Percentiles rank a stretch among this genome's conserved stretches.
Conservation (phyloP, 169 alveolate genomes). For the Plasmodium inui region DNA sequence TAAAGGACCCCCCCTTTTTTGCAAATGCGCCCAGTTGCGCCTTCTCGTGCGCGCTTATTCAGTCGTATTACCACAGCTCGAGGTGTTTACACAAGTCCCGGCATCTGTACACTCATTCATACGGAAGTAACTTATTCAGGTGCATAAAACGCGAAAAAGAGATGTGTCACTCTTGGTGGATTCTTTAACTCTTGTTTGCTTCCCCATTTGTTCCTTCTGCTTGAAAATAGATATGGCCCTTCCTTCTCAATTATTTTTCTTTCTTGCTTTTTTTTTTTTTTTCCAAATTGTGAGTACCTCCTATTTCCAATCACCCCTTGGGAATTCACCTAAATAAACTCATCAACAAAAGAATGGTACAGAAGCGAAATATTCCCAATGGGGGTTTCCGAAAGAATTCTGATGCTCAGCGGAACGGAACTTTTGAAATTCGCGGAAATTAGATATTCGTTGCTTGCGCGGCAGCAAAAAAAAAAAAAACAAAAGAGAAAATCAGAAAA, state of each 20-base stretch:
- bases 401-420: not conserved
- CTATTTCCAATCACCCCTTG: not conserved
- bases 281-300: not conserved
- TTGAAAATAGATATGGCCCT: not conserved
- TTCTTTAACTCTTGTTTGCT: not conserved
- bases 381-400: not conserved
- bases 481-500: not conserved
- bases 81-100: not conserved
- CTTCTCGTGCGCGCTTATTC: too few species aligned
- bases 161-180: not conserved
- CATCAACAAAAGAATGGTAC: not conserved
- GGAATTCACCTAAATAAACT: not conserved
- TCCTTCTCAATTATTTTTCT: not conserved
- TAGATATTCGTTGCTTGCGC: not conserved
- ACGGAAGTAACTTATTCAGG: not conserved
- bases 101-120: not conserved
- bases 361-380: not conserved
- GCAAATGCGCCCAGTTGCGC: not conserved
- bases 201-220: not conserved
- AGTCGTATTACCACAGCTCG: not conserved
- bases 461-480: not conserved
- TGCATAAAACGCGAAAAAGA: not conserved
- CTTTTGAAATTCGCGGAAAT: not conserved
- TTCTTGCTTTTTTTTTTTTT: constrained; percentile 17
- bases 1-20: not conserved